Percentiles rank a stretch among this genome's conserved stretches.
These are phyloP conservation scores for Polyplosphaeria fusca DNA, from an alignment of 495 filamentous ascomycete species.

Conservation along the genomic window DNA sequence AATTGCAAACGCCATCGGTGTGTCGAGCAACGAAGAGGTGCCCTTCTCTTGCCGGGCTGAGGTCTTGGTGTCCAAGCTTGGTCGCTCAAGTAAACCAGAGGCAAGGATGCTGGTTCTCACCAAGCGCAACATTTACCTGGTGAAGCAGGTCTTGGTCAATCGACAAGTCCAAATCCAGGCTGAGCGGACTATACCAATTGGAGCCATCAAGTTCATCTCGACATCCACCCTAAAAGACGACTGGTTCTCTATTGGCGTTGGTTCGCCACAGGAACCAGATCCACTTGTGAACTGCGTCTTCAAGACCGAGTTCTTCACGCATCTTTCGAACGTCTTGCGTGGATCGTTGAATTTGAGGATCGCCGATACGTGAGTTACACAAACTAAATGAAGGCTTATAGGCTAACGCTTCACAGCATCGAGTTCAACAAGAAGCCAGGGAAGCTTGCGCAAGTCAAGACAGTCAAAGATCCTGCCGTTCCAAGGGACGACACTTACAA, in stretches of 20 bases:
- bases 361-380: slow-evolving; percentile 54
- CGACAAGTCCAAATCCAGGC: slow-evolving; percentile 74
- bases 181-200: slow-evolving; percentile 77
- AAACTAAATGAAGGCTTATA: background rate
- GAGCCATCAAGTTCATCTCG: slow-evolving; percentile 81
- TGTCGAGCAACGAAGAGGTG: slow-evolving; percentile 63
- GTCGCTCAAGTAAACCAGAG: slow-evolving; percentile 87
- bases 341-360: slow-evolving; percentile 81
- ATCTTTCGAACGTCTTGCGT: slow-evolving; percentile 70
- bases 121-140: slow-evolving; percentile 77
- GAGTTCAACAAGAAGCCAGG: slow-evolving; percentile 98
- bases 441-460: slow-evolving; percentile 83
- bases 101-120: slow-evolving; percentile 85
- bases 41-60: slow-evolving; percentile 91
- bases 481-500: slow-evolving; percentile 81
- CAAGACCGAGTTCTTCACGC: slow-evolving; percentile 96
- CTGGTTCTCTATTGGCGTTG: slow-evolving; percentile 91
- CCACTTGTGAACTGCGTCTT: slow-evolving; percentile 87
- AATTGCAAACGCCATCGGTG: slow-evolving; percentile 67
- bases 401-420: slow-evolving; percentile 54
- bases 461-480: slow-evolving; percentile 76
- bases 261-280: slow-evolving; percentile 85
- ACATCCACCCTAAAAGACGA: slow-evolving; percentile 81
- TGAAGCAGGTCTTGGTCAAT: slow-evolving; percentile 79
- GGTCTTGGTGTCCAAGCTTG: slow-evolving; percentile 86